Conservation (phyloP, 2,329 filamentous ascomycete species). For the Sporothrix variecibatus region DNA sequence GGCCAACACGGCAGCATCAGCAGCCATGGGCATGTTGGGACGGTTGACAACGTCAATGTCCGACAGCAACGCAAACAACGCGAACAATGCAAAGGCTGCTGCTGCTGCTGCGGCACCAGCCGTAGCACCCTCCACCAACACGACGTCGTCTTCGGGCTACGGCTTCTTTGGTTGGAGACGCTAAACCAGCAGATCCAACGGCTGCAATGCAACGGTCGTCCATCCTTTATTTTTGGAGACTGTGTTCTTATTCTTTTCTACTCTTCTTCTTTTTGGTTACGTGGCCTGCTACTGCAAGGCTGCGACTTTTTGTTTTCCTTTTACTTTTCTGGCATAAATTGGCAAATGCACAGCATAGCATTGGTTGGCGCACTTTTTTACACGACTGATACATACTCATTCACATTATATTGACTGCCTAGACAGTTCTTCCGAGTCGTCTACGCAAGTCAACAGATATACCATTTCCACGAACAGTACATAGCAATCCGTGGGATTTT, state of each 20-base stretch:
- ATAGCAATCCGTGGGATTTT: constrained; percentile 19
- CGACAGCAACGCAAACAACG: constrained; percentile 2
- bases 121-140: background rate
- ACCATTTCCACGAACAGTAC: constrained; percentile 8
- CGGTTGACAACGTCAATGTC: constrained; percentile 45
- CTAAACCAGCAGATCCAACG: constrained; percentile 33
- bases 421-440: background rate
- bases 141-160: constrained; percentile 32
- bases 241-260: background rate
- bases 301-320: background rate
- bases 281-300: background rate
- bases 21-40: constrained; percentile 54
- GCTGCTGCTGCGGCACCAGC: background rate
- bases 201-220: background rate
- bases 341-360: constrained; percentile 25
- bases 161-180: constrained; percentile 61
- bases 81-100: constrained; percentile 2
- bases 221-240: background rate
- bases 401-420: background rate
- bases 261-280: background rate
- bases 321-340: constrained; percentile 20
- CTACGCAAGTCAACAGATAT: constrained; percentile 8
- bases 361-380: constrained; percentile 22
- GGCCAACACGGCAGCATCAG: constrained; percentile 38
- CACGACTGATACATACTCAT: background rate